Evolutionary conservation across 2,329 filamentous ascomycete species (phyloP).

Genomic region (Drechmeria coniospora): DNA sequence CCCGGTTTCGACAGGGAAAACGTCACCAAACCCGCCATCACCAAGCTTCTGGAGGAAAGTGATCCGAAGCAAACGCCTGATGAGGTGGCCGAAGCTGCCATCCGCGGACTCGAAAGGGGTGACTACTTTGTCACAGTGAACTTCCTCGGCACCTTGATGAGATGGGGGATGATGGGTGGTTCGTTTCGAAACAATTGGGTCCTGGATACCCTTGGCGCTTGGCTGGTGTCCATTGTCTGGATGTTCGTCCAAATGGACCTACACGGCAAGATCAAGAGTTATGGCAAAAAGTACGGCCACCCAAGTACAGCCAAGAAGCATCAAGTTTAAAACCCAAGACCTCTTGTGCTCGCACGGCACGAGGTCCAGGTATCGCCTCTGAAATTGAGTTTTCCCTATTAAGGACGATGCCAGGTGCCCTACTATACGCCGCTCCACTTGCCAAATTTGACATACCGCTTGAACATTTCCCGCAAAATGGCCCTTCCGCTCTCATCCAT

Average conservation of each 20-base stretch:
- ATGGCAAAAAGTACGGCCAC: conserved; percentile 42
- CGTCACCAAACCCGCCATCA: conserved; percentile 63
- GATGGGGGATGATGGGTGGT: conserved; percentile 41
- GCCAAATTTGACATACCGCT: conserved; percentile 44
- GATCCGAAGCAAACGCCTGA: conserved; percentile 69
- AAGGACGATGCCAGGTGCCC: neutral
- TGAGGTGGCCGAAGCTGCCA: conserved; percentile 53
- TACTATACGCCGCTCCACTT: conserved; percentile 45
- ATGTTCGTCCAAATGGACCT: conserved; percentile 41
- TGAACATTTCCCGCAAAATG: conserved; percentile 42
- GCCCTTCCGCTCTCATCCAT: conserved; percentile 44
- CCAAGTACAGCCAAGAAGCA: conserved; percentile 31
- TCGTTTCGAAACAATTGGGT: conserved; percentile 43
- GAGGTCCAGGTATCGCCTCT: too few relatives aligned
- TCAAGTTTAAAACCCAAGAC: conserved; percentile 1
- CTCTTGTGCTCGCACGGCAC: too few relatives aligned
- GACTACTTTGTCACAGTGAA: conserved; percentile 67
- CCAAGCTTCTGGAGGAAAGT: conserved; percentile 62
- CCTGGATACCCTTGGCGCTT: conserved; percentile 40
- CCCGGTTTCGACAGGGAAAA: conserved; percentile 67
- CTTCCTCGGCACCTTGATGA: conserved; percentile 57
- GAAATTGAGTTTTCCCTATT: too few relatives aligned
- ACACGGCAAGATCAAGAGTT: conserved; percentile 40
- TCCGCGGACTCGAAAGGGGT: conserved; percentile 64
- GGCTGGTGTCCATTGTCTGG: conserved; percentile 38